Conservation (phyloP, 331 rosid species). For the Phaseolus coccineus region DNA sequence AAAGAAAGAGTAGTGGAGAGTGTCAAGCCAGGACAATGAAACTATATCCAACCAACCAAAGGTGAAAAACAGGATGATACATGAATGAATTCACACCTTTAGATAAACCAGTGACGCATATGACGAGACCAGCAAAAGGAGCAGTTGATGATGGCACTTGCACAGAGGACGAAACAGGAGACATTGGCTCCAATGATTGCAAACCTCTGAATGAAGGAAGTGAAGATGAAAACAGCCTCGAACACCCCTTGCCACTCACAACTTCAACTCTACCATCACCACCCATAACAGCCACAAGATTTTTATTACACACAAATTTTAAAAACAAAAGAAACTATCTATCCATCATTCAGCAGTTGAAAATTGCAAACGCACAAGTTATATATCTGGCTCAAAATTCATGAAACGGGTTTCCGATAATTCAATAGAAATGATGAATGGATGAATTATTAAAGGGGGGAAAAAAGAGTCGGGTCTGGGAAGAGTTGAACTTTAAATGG, state of each 20-base stretch:
- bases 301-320: slow-evolving; percentile 19
- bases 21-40: neutral
- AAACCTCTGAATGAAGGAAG: slow-evolving; percentile 61
- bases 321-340: slow-evolving; percentile 21
- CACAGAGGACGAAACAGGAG: slow-evolving; percentile 71
- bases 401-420: neutral
- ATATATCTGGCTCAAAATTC: slow-evolving; percentile 13
- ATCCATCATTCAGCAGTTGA: slow-evolving; percentile 24
- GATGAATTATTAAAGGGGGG: neutral
- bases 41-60: slow-evolving; percentile 2
- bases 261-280: slow-evolving; percentile 78
- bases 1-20: neutral
- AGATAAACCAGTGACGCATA: slow-evolving; percentile 95
- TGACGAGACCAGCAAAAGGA: slow-evolving; percentile 84
- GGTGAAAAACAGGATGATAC: neutral
- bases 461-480: slow-evolving; percentile 15
- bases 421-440: slow-evolving; percentile 21
- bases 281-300: slow-evolving; percentile 65
- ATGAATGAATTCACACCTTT: slow-evolving; percentile 64
- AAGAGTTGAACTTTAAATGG: slow-evolving; percentile 27
- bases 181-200: slow-evolving; percentile 66
- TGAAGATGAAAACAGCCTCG: slow-evolving; percentile 76
- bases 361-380: slow-evolving; percentile 10
- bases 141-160: slow-evolving; percentile 58
- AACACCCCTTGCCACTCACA: slow-evolving; percentile 81